phyloP scores from a whole-genome alignment of 2,329 filamentous ascomycete species.

The Colletotrichum lindemuthianum region DNA sequence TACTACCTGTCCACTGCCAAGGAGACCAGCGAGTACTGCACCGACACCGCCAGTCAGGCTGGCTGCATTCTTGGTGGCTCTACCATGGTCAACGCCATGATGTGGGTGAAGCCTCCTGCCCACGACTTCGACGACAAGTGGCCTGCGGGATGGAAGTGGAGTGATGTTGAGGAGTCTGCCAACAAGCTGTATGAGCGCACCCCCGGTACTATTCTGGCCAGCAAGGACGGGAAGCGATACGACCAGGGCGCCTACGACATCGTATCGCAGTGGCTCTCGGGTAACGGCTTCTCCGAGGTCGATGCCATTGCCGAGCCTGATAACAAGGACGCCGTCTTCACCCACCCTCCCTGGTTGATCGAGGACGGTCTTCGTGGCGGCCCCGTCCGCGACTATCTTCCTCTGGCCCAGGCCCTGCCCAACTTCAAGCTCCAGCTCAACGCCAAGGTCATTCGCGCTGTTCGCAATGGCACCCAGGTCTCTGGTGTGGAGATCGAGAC shows the following conservation, averaged over 20 bases:
- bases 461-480: conserved; percentile 43
- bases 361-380: conserved; percentile 36
- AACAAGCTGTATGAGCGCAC: conserved; percentile 37
- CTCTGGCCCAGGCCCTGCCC: conserved; percentile 43
- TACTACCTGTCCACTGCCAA: conserved; percentile 31
- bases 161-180: conserved; percentile 34
- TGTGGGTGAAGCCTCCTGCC: conserved; percentile 40
- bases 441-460: conserved; percentile 38
- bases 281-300: conserved; percentile 36
- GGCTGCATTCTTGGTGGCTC: conserved; percentile 47
- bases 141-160: conserved; percentile 38
- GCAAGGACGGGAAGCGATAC: conserved; percentile 38
- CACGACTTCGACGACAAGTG: conserved; percentile 37
- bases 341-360: conserved; percentile 38
- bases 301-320: conserved; percentile 36
- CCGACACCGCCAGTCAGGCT: conserved; percentile 41
- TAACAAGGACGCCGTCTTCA: conserved; percentile 37
- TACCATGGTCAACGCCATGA: conserved; percentile 42
- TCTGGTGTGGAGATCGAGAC: conserved; percentile 46
- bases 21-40: conserved; percentile 39
- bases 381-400: conserved; percentile 49
- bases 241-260: conserved; percentile 36
- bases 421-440: conserved; percentile 49
- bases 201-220: conserved; percentile 36
- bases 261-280: conserved; percentile 33